Base-by-base conservation (phyloP, 805 yeast genomes). In the Zygotorulaspora chibaensis region DNA sequence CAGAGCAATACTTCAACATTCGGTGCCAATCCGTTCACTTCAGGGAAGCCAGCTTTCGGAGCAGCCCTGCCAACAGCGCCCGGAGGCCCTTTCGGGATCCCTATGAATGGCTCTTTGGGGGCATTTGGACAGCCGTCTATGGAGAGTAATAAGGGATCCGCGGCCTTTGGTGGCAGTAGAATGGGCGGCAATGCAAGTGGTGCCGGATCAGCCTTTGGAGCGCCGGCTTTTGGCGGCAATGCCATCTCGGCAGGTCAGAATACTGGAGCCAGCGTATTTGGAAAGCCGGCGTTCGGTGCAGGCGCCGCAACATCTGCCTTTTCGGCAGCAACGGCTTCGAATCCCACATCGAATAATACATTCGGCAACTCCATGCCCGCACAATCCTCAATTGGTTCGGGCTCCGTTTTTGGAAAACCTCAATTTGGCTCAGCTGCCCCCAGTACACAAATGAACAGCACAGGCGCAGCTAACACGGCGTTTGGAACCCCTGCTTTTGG, bases 401-500 rank as follows among this genome's bases (percentile, higher is more conserved):
- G 44, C 17, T 48, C 52, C 5, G 38, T 41, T 3, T 48, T 48
- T 35, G 49, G 52, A 26, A 43, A 45, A 17, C 45, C 62, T 7
- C 57, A 64, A 15, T 60, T 61, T 56, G 66, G 62, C 3, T 30
- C 50, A n/a, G 43, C 33, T n/a, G 36, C 36, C 8, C n/a, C n/a
- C 5, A 13, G 3, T 3, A n/a, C 36, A 13, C 36, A 40, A 38
- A 4, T 42, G 46, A 15, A 43, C n/a, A 17, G 51, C 1, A 15
- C 57, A 8, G 45, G 55, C 28, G 48, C 37, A 36, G 18, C 31
- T 20, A 26, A 9, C 4, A 12, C 18, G 3, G 53, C 58, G 2
- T 50, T 57, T 43, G 59, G 63, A 7, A 31, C 43, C 15, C 50
- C 55, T 31, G 38, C 57, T 16, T 59, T 58, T 50, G 60, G 61